These are phyloP conservation scores for Cystoderma amianthinum DNA, from an alignment of 768 basidiomycete genomes.

Conservation along the genomic window DNA sequence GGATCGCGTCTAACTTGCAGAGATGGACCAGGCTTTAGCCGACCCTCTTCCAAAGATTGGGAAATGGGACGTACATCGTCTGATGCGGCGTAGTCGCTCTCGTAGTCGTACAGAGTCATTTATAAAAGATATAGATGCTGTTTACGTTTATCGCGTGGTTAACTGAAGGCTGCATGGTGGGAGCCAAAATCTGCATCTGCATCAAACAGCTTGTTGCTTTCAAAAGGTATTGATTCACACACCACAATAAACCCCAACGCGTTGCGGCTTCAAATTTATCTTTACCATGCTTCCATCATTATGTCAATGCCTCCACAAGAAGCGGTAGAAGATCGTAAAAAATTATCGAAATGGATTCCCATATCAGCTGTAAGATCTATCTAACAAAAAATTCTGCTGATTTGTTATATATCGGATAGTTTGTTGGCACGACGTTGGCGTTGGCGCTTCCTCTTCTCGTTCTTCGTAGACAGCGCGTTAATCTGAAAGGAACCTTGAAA, in stretches of 20 bases:
- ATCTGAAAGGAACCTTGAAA: conserved; percentile 17
- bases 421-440: conserved; percentile 21
- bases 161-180: too few species aligned
- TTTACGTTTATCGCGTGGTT: too few species aligned
- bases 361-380: conserved; percentile 15
- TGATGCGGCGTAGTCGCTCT: conserved; percentile 15
- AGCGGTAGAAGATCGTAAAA: conserved; percentile 1
- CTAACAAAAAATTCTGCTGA: background rate
- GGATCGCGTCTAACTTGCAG: background rate
- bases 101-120: too few species aligned
- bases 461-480: conserved; percentile 22
- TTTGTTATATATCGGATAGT: conserved; percentile 8
- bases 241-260: too few species aligned
- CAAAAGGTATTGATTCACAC: too few species aligned
- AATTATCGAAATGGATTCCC: conserved; percentile 20
- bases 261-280: too few species aligned
- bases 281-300: too few species aligned
- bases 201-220: too few species aligned
- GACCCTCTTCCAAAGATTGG: background rate
- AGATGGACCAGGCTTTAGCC: background rate
- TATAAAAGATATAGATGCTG: too few species aligned
- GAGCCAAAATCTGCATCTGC: too few species aligned
- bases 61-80: conserved; percentile 8
- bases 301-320: too few species aligned
- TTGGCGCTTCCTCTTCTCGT: conserved; percentile 27